Conservation (phyloP, 106 monocot species). For the Dendrobium huoshanense region DNA sequence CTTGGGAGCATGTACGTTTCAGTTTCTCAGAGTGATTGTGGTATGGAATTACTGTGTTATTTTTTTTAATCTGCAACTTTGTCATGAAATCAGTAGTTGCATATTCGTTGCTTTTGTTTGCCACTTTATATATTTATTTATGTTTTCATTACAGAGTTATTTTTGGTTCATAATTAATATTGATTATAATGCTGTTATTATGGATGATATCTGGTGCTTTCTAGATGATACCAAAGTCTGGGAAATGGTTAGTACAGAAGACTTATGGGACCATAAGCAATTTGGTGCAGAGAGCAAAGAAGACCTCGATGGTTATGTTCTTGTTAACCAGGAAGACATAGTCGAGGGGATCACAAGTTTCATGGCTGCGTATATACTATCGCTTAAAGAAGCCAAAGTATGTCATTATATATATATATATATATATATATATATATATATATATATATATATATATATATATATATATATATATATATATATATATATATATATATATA, state of each 20-base stretch:
- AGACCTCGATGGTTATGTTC: constrained; percentile 43
- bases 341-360: constrained; percentile 81
- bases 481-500: background rate
- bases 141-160: background rate
- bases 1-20: background rate
- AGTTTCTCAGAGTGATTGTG: background rate
- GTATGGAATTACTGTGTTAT: background rate
- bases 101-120: background rate
- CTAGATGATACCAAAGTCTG: constrained; percentile 40
- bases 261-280: constrained; percentile 53
- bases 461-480: background rate
- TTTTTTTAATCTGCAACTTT: background rate
- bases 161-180: background rate
- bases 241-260: constrained; percentile 44
- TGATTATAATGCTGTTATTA: background rate
- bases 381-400: constrained; percentile 86
- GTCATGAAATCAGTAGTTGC: background rate
- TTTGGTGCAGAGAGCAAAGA: constrained; percentile 11
- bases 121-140: background rate
- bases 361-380: constrained; percentile 80
- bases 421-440: background rate
- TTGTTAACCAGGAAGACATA: constrained; percentile 83
- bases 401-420: background rate
- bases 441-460: background rate
- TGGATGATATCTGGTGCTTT: background rate